phyloP scores from a whole-genome alignment of 2,329 filamentous ascomycete species.

The Cladophialophora yegresii region DNA sequence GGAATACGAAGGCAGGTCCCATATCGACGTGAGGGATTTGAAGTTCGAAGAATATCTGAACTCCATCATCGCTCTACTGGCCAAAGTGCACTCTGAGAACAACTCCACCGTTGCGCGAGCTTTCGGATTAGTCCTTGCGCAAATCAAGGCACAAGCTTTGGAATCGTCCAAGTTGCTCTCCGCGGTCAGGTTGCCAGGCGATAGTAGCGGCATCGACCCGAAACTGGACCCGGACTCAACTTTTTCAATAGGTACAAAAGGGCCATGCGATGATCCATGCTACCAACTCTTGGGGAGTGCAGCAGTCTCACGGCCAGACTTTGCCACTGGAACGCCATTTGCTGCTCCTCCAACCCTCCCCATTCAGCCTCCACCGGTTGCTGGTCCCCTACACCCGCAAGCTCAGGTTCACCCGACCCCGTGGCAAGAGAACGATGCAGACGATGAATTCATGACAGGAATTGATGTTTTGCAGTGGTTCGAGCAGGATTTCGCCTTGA shows the following conservation, averaged over 20 bases:
- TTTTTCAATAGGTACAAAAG: background rate
- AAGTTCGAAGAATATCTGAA: conserved; percentile 68
- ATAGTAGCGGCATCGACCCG: background rate
- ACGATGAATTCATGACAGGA: conserved; percentile 21
- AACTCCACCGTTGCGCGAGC: conserved; percentile 24
- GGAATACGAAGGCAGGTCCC: conserved; percentile 15
- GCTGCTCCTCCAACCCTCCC: background rate
- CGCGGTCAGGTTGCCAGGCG: background rate
- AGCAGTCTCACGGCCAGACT: background rate
- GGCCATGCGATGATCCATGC: background rate
- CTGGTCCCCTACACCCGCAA: background rate
- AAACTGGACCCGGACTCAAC: background rate
- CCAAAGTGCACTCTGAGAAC: conserved; percentile 41
- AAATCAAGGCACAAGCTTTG: conserved; percentile 25
- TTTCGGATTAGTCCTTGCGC: conserved; percentile 24
- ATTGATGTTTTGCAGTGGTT: conserved; percentile 29
- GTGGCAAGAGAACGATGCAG: conserved; percentile 11
- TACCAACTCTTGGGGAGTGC: background rate
- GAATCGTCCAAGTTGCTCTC: conserved; percentile 17
- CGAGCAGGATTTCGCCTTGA: conserved; percentile 27
- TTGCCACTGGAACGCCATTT: background rate
- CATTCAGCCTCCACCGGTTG: background rate
- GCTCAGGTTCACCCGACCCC: background rate
- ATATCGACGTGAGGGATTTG: conserved; percentile 64
- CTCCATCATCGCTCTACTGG: conserved; percentile 67